Conservation (phyloP, 495 filamentous ascomycete genomes). For the Talaromyces trachyspermus region DNA sequence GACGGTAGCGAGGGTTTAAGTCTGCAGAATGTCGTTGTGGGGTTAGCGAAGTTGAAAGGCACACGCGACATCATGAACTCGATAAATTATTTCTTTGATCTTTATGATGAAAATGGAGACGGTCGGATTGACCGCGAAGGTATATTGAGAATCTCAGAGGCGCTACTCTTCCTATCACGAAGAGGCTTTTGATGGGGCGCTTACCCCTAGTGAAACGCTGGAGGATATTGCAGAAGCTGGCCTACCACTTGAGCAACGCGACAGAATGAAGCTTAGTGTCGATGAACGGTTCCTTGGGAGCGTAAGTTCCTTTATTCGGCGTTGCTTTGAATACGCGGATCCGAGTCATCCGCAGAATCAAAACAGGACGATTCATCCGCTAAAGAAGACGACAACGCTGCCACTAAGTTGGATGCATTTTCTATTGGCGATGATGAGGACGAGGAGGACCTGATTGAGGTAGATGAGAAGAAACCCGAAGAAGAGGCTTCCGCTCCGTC, state of each 20-base stretch:
- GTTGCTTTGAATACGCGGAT: conserved; percentile 98
- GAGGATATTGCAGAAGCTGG: conserved; percentile 26
- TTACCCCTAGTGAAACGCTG: conserved; percentile 41
- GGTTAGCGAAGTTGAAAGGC: conserved; percentile 83
- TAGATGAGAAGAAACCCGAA: conserved; percentile 24
- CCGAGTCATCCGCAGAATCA: conserved; percentile 69
- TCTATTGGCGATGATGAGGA: conserved; percentile 71
- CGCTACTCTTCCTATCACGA: conserved; percentile 83
- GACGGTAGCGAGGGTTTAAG: conserved; percentile 67
- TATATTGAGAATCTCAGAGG: conserved; percentile 90
- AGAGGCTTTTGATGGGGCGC: conserved; percentile 70
- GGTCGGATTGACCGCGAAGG: conserved; percentile 95
- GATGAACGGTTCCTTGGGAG: conserved; percentile 84
- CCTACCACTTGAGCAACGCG: conserved; percentile 14
- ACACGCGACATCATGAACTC: conserved; percentile 92
- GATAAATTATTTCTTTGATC: conserved; percentile 94
- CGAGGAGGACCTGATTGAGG: conserved; percentile 61
- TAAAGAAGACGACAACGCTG: conserved; percentile 18
- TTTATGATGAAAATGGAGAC: conserved; percentile 89
- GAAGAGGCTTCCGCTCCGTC: conserved; percentile 14
- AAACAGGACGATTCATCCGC: conserved; percentile 11
- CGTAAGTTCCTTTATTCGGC: conserved; percentile 87
- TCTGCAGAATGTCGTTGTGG: conserved; percentile 84
- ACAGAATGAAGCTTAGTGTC: conserved; percentile 34
- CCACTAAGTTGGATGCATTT: conserved; percentile 54